Conservation (phyloP, 1,139 yeast genomes). For the Kazachstania sp. region DNA sequence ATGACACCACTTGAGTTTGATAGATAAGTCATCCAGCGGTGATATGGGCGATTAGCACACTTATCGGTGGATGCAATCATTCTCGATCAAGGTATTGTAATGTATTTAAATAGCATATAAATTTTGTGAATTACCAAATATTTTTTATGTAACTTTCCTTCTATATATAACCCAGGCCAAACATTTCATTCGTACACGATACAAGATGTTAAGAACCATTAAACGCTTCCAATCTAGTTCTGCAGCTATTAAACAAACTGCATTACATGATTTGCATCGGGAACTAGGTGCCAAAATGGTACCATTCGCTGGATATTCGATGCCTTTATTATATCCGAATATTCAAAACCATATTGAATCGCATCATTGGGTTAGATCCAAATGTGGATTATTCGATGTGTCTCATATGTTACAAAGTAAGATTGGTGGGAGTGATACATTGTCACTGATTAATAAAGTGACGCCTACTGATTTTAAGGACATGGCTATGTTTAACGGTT, state of each 20-base stretch:
- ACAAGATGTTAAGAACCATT: slow-evolving; percentile 1
- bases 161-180: too few species aligned
- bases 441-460: slow-evolving; percentile 64
- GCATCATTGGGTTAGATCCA: slow-evolving; percentile 83
- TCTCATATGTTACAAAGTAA: slow-evolving; percentile 94
- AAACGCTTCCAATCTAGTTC: slow-evolving; percentile 3
- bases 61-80: too few species aligned
- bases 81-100: too few species aligned
- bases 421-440: slow-evolving; percentile 58
- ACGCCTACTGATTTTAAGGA: slow-evolving; percentile 74
- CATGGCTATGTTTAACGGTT: slow-evolving; percentile 52
- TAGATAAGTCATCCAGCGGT: too few species aligned
- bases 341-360: slow-evolving; percentile 83
- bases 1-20: too few species aligned
- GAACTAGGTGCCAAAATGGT: slow-evolving; percentile 83
- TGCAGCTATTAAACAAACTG: slow-evolving; percentile 46
- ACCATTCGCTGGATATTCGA: slow-evolving; percentile 86
- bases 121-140: too few species aligned
- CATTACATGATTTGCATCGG: slow-evolving; percentile 72
- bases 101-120: too few species aligned
- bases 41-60: too few species aligned
- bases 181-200: too few species aligned
- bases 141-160: too few species aligned
- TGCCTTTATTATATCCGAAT: slow-evolving; percentile 78
- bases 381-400: slow-evolving; percentile 90